phyloP scores from a whole-genome alignment of 75 land plant genomes.

The Larix kaempferi region DNA sequence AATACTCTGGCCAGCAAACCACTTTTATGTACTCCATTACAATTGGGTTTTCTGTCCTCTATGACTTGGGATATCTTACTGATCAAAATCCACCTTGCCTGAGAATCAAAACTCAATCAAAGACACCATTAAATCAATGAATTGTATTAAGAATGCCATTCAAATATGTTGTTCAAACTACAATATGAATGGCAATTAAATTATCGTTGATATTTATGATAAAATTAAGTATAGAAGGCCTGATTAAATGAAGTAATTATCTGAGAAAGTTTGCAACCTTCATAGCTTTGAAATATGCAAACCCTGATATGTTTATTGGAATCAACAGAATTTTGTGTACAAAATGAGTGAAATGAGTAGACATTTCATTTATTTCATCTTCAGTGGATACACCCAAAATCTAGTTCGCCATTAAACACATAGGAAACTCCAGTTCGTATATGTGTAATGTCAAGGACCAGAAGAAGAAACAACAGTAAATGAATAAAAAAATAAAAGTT shows the following conservation, averaged over 20 bases:
- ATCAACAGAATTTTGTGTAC: constrained; percentile 42
- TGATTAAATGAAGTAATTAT: background rate
- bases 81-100: constrained; percentile 1
- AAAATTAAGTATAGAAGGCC: too few species aligned
- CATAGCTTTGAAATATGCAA: constrained; percentile 47
- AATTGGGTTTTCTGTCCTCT: background rate
- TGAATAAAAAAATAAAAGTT: too few species aligned
- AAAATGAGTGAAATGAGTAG: constrained; percentile 37
- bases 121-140: background rate
- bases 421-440: constrained; percentile 27
- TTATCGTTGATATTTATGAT: too few species aligned
- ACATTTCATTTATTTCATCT: constrained; percentile 38
- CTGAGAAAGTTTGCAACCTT: constrained; percentile 17
- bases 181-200: too few species aligned
- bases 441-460: background rate
- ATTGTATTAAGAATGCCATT: background rate
- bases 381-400: constrained; percentile 35
- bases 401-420: constrained; percentile 58
- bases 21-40: background rate
- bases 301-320: constrained; percentile 47
- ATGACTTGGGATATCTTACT: background rate
- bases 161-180: background rate
- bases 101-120: background rate
- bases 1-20: constrained; percentile 36
- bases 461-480: background rate